These are phyloP conservation scores for Zygotorulaspora sp. DNA, from an alignment of 805 yeast species.

Conservation along the genomic window DNA sequence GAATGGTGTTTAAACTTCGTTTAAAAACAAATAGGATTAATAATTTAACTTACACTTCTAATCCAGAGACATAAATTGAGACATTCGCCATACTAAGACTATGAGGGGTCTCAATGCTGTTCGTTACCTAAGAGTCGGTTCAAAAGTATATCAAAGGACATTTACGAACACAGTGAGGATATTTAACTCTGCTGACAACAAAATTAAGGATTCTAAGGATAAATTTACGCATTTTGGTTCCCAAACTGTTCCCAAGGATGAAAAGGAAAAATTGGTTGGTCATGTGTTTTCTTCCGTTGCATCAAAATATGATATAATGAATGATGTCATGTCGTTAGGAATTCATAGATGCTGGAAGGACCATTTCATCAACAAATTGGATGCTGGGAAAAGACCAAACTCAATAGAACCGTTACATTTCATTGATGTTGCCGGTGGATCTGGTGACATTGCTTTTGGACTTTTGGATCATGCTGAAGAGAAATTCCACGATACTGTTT, in stretches of 20 bases:
- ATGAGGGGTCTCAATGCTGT: not conserved
- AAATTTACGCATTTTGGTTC: constrained; percentile 91
- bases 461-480: constrained; percentile 83
- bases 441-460: constrained; percentile 97
- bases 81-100: too few relatives aligned
- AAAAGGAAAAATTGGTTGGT: constrained; percentile 78
- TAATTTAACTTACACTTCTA: too few relatives aligned
- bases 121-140: not conserved
- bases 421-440: constrained; percentile 97
- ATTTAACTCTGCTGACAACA: constrained; percentile 2
- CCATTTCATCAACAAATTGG: constrained; percentile 80
- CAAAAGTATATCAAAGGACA: constrained; percentile 3
- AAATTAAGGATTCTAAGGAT: constrained; percentile 1
- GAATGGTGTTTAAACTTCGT: too few relatives aligned
- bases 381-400: constrained; percentile 91
- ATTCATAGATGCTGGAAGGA: constrained; percentile 93
- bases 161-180: constrained; percentile 6
- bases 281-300: constrained; percentile 94
- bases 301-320: constrained; percentile 90
- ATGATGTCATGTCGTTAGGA: constrained; percentile 96
- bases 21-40: too few relatives aligned
- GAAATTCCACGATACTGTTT: constrained; percentile 65
- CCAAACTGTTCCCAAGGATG: constrained; percentile 69
- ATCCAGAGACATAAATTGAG: too few relatives aligned
- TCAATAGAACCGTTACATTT: constrained; percentile 71